phyloP scores from a whole-genome alignment of 2,329 filamentous ascomycete species.

The Fusarium phyllophilum region DNA sequence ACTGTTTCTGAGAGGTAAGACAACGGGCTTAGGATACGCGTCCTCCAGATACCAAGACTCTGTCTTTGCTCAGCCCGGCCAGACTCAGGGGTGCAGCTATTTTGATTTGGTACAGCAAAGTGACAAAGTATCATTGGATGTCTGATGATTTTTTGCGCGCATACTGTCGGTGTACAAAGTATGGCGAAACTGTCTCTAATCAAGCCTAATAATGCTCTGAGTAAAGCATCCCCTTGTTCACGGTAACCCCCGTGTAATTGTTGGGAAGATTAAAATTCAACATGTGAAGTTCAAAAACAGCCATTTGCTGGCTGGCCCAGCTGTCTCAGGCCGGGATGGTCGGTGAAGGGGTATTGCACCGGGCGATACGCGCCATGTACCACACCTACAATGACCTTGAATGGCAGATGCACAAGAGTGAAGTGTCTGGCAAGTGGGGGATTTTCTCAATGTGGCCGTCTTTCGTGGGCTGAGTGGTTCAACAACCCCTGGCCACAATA shows the following conservation, averaged over 20 bases:
- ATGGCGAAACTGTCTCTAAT: neutral
- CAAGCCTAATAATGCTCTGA: constrained; percentile 1
- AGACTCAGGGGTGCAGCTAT: constrained; percentile 29
- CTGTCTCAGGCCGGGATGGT: constrained; percentile 35
- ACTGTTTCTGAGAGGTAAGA: constrained; percentile 27
- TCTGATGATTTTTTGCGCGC: constrained; percentile 1
- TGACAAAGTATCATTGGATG: constrained; percentile 24
- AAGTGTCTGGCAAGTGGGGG: constrained; percentile 2
- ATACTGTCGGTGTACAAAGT: neutral
- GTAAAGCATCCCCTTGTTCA: constrained; percentile 1
- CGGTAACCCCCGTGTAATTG: constrained; percentile 19
- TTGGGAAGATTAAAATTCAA: constrained; percentile 13
- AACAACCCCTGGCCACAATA: constrained; percentile 22
- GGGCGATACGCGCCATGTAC: constrained; percentile 25
- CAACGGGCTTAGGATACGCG: constrained; percentile 19
- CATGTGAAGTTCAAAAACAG: constrained; percentile 18
- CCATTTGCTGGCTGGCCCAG: constrained; percentile 11
- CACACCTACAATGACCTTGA: neutral
- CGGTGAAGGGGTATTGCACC: constrained; percentile 26
- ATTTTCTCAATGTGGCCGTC: constrained; percentile 15
- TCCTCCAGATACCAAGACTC: constrained; percentile 25
- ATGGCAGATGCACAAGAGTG: constrained; percentile 5
- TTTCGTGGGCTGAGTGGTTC: constrained; percentile 28
- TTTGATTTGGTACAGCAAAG: constrained; percentile 19
- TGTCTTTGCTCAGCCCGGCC: constrained; percentile 17